Conservation (phyloP, 768 basidiomycete species). For the Saitozyma sp. region DNA sequence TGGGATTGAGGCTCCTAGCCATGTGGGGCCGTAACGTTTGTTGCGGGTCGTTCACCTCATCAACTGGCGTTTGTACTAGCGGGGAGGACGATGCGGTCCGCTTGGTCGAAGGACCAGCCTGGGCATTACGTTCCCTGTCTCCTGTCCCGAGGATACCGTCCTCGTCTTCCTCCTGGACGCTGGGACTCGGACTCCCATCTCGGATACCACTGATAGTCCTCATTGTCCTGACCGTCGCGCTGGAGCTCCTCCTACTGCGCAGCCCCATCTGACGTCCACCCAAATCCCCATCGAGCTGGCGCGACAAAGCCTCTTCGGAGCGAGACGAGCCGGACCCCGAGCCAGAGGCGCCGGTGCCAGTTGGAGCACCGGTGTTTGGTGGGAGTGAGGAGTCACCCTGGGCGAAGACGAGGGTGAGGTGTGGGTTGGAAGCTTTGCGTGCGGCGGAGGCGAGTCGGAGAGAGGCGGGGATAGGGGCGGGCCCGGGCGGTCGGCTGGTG, state of each 20-base stretch:
- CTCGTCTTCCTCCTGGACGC: conserved; percentile 27
- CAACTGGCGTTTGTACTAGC: too few species aligned
- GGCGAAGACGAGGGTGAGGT: conserved; percentile 29
- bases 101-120: conserved; percentile 20
- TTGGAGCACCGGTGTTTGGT: neutral
- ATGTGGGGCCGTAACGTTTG: neutral
- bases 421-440: conserved; percentile 22
- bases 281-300: conserved; percentile 39
- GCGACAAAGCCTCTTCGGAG: conserved; percentile 29
- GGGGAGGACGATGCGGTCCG: too few species aligned
- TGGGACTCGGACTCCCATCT: conserved; percentile 8
- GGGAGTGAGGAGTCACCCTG: conserved; percentile 12
- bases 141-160: neutral
- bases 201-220: conserved; percentile 15
- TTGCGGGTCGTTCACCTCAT: too few species aligned
- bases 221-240: conserved; percentile 29
- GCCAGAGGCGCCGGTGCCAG: neutral
- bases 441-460: neutral
- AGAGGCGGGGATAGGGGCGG: too few species aligned
- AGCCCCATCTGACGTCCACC: conserved; percentile 41
- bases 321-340: conserved; percentile 6
- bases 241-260: conserved; percentile 32
- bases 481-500: neutral
- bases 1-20: conserved; percentile 28
- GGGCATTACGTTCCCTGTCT: neutral